Conservation (phyloP, 306 rosid species). For the Nissolia schottii region DNA sequence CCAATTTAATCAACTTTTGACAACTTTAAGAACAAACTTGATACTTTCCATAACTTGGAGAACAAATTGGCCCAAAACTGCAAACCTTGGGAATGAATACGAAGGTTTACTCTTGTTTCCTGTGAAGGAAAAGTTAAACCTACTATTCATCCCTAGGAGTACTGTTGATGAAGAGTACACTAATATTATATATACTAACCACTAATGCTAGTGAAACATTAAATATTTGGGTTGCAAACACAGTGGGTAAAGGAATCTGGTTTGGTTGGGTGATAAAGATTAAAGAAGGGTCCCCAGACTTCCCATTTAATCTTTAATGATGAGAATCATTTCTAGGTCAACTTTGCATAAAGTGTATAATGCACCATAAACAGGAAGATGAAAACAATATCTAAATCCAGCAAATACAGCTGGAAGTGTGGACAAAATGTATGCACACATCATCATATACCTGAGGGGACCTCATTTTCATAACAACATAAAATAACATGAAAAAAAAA, state of each 20-base stretch:
- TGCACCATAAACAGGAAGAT: background rate
- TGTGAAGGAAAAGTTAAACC: background rate
- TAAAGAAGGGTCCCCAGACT: conserved; percentile 17
- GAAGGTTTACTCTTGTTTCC: too few species aligned
- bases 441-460: conserved; percentile 9
- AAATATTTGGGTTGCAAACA: background rate
- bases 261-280: too few species aligned
- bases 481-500: background rate
- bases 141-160: background rate
- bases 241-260: background rate
- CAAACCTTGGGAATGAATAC: too few species aligned
- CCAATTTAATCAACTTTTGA: too few species aligned
- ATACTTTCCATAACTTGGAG: too few species aligned
- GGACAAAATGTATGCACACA: background rate
- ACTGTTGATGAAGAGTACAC: background rate
- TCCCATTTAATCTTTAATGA: conserved; percentile 4
- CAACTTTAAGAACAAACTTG: too few species aligned
- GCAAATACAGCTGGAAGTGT: conserved; percentile 23
- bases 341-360: conserved; percentile 3
- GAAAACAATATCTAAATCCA: conserved; percentile 5
- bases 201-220: background rate
- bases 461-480: background rate
- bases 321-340: conserved; percentile 1
- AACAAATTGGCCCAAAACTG: too few species aligned
- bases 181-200: background rate